Evolutionary conservation across 2,329 filamentous ascomycete genomes (phyloP), one percentile per base, ranked within the genome.

Genomic region (Cyclaneusma minus): DNA sequence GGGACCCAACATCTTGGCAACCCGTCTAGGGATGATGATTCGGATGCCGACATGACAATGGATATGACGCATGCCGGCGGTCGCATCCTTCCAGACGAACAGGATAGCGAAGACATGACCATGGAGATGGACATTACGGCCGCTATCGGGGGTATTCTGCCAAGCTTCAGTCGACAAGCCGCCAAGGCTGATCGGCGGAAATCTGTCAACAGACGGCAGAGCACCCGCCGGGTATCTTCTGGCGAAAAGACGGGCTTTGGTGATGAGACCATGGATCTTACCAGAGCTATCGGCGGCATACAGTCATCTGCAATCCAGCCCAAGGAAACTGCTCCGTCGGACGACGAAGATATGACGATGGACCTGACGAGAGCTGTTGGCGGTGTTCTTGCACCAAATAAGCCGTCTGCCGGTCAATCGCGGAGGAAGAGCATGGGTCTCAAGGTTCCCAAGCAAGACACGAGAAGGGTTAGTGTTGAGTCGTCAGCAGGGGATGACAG

Each of bases 71-170:
- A 48, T 22, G 58, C 61, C 6, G 52, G 69, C 22, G 68, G 68
- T 4, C 56, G 62, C n/a, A 71, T 71, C 22, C 30, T 51, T 21
- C 34, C 43, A 13, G 29, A 29, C 14, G 29, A 37, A 29, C 23
- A 35, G 29, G 48, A 49, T 31, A 52, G 58, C 27, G 43, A 59
- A 13, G 45, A 54, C 6, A 29, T 25, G 4, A 59, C 64, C 20
- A 74, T 91, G 62, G 89, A 82, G 13, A 94, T 95, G 87, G 87
- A 95, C 40, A 81, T 94, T 6, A 94, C 87, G 2, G 71, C 69
- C 29, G 81, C 71, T 6, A 60, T 92, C 28, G 87, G 87, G 6
- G 68, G 75, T 3, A 94, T 95, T 28, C 51, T 93, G 12, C 31
- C 39, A 16, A 41, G 36, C 21, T 33, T 16, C 27, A 27, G n/a